Percentiles rank a stretch among this genome's conserved stretches.
Conservation (phyloP, 2,329 filamentous ascomycete species). For the Sphaerulina musiva region DNA sequence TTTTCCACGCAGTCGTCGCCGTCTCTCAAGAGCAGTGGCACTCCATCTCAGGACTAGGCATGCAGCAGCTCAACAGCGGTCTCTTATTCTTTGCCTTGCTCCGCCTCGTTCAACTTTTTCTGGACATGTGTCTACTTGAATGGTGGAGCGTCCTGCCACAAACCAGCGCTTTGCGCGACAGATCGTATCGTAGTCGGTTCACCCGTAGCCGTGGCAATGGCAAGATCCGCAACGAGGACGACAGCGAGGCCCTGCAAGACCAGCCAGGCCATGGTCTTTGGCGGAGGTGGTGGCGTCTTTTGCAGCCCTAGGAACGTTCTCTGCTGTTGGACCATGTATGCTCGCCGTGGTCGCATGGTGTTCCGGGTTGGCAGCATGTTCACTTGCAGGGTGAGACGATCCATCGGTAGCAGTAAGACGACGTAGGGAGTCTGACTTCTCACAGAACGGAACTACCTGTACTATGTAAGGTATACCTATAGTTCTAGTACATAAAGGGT, state of each 20-base stretch:
- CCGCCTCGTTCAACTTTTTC: constrained; percentile 2
- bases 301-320: constrained; percentile 31
- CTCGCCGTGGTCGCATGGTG: background rate
- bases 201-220: constrained; percentile 21
- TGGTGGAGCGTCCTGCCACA: constrained; percentile 23
- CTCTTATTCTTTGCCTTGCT: background rate
- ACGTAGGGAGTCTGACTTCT: no score
- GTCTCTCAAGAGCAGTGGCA: no score
- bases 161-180: constrained; percentile 27
- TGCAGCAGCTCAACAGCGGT: no score
- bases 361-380: constrained; percentile 5
- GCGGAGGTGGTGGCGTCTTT: constrained; percentile 27
- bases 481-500: no score
- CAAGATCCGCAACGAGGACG: constrained; percentile 29
- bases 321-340: constrained; percentile 13
- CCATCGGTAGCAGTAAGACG: background rate
- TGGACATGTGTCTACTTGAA: constrained; percentile 20
- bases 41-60: no score
- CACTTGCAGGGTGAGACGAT: background rate
- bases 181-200: constrained; percentile 23
- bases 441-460: no score
- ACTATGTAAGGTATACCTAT: no score
- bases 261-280: constrained; percentile 30
- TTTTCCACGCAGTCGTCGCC: no score
- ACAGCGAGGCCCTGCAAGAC: constrained; percentile 32